phyloP scores from a whole-genome alignment of 306 rosid genomes.

The Cucumis cinereus region DNA sequence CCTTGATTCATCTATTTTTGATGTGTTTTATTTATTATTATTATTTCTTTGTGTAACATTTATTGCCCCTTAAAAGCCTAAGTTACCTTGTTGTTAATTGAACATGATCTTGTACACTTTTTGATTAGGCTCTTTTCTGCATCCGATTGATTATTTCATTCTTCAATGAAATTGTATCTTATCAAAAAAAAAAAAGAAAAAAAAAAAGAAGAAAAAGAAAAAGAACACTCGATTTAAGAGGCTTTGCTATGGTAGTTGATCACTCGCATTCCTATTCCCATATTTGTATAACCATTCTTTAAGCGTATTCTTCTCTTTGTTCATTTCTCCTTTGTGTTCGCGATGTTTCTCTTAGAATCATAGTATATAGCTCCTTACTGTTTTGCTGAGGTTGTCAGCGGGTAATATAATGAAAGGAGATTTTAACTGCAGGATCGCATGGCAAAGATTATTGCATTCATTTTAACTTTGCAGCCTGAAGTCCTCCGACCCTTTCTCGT shows the following conservation, averaged over 20 bases:
- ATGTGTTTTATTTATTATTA: too few relatives aligned
- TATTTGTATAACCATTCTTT: not conserved
- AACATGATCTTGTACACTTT: too few relatives aligned
- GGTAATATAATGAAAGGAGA: not conserved
- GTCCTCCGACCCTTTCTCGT: constrained; percentile 42
- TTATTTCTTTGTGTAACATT: too few relatives aligned
- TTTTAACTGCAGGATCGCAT: constrained; percentile 40
- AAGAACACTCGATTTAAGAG: not conserved
- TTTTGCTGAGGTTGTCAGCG: not conserved
- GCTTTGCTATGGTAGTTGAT: not conserved
- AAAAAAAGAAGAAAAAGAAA: not conserved
- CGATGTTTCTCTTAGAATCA: not conserved
- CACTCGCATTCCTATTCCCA: not conserved
- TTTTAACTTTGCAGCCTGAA: constrained; percentile 34
- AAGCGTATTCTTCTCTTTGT: not conserved
- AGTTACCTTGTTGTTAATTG: too few relatives aligned
- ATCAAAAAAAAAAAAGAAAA: too few relatives aligned
- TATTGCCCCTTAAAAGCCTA: too few relatives aligned
- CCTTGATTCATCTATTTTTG: too few relatives aligned
- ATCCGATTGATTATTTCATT: too few relatives aligned
- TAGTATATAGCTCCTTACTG: not conserved
- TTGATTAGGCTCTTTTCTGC: too few relatives aligned
- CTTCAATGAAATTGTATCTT: too few relatives aligned
- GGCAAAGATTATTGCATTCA: constrained; percentile 31
- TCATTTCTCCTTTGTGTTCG: not conserved